Evolutionary conservation across 805 yeast genomes (phyloP), one percentile per base, ranked within the genome.

Genomic region (Metschnikowia peoriensis): DNA sequence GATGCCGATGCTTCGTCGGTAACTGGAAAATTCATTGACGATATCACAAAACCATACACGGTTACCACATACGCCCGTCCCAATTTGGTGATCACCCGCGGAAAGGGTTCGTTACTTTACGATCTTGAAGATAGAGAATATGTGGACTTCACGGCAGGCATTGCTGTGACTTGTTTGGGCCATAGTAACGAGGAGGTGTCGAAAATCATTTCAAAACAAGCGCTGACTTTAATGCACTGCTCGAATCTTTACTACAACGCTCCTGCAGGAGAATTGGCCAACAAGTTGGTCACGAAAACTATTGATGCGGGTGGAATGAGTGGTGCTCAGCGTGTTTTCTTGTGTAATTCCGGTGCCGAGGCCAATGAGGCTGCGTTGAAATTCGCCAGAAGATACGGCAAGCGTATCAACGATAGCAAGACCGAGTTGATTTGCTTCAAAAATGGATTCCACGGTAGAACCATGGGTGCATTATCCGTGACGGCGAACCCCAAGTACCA

Each of bases 91-190:
- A 77, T 93, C 51, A 83, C 86, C 46, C 86, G 85, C 54, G 99
- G 97, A 37, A 70, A 83, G 60, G 97, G 96, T 16, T 82, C 91
- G n/a, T 76, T 76, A 49, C 67, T 94, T 50, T 91, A 85, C 76
- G 99, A 94, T 68, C 70, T 86, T 46, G 90, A 89, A 61, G 86
- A 87, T 54, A 78, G 82, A 39, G 79, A 86, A 66, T 94, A 86
- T 64, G 78, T 94, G 47, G 99, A 94, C 66, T 93, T 94, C 70
- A 85, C 93, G 1, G 91, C 97, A 1, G 99, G 99, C 49, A 93
- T 94, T 60, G 98, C 99, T 0, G 99, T 94, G 14, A 93, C 97
- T n/a, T 86, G 89, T 0, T 75, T 94, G 57, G 99, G 99, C 2
- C 98, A 94, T 66, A 76, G 91, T 28, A 80, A 94, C 61, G 83